A percentile compares a stretch with the other conserved stretches of the same genome.
Evolutionary conservation across 2,329 filamentous ascomycete genomes (phyloP).

Genomic region (Macroventuria anomochaeta): DNA sequence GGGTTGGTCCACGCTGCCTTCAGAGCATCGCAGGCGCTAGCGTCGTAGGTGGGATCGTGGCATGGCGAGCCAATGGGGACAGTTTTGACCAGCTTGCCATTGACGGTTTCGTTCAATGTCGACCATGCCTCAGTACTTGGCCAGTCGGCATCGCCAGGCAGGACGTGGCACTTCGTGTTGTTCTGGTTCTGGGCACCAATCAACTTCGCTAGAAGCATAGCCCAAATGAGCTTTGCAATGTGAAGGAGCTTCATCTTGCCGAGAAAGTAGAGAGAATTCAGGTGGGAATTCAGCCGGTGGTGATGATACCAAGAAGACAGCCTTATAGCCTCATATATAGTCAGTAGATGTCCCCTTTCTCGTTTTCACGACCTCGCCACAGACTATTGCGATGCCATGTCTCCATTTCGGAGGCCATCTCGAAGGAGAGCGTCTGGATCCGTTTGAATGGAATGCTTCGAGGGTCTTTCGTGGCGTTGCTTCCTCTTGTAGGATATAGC

Average conservation of each 20-base stretch:
- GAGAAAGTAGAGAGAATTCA: background rate
- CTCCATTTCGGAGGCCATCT: conserved; percentile 13
- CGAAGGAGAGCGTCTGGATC: conserved; percentile 4
- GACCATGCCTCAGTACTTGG: conserved; percentile 41
- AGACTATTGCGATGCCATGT: conserved; percentile 7
- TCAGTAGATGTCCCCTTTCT: conserved; percentile 6
- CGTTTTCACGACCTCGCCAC: conserved; percentile 9
- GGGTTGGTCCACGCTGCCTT: conserved; percentile 26
- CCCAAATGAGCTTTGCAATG: conserved; percentile 18
- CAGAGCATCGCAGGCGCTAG: conserved; percentile 17
- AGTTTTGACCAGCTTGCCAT: conserved; percentile 48
- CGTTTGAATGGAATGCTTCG: conserved; percentile 4
- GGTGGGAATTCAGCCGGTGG: conserved; percentile 1
- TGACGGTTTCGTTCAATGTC: conserved; percentile 47
- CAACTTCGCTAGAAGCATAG: conserved; percentile 11
- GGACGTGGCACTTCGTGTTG: conserved; percentile 18
- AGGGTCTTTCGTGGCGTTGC: conserved; percentile 11
- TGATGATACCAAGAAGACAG: conserved; percentile 5
- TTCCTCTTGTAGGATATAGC: conserved; percentile 15
- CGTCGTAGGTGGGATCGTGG: conserved; percentile 37
- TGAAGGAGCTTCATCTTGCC: conserved; percentile 19
- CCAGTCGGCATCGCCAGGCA: conserved; percentile 49
- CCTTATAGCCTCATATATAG: conserved; percentile 13
- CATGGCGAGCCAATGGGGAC: conserved; percentile 49
- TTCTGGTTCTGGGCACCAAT: conserved; percentile 2